Evolutionary conservation across 2,329 filamentous ascomycete genomes (phyloP), one percentile per base, ranked within the genome.

Genomic region (Cladosporium sp.): DNA sequence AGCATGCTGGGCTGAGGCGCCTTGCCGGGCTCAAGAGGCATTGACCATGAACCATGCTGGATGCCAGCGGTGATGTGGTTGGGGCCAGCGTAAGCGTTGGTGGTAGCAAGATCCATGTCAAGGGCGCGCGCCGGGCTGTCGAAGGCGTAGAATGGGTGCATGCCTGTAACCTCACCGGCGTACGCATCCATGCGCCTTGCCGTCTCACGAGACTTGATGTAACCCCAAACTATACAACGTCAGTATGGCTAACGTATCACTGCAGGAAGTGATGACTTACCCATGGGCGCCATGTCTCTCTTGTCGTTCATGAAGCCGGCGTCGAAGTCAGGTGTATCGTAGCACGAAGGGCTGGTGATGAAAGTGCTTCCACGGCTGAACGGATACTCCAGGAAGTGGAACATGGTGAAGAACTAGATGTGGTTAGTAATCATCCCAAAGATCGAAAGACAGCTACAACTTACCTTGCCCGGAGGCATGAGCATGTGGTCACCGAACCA

Each of bases 141-240:
- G 73, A 84, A 91, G 54, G 84, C 80, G 74, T 90, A 93, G 81
- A 89, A 88, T 13, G 91, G 91, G 75, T 93, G 90, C 81, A 84
- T 82, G 11, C 71, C 69, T 23, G 82, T 83, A 34, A 91, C 89
- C 75, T 93, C 91, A 67, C 91, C 91, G 1, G 90, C 90, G 69
- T 91, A 93, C 0, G 90, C 87, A 28, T 89, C 85, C 90, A 92
- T 92, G 68, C 90, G 86, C 3, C 91, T 85, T 1, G 91, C 91
- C 3, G 90, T 93, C 83, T 92, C 90, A 65, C 90, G 88, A 2
- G 88, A 91, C 80, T 92, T 92, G 82, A 92, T 91, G 78, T 93
- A 93, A 4, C 88, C 88, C 90, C 91, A 93, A 6, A 93, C 89
- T 62, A 4, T 25, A 76, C 77, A 3, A n/a, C 7, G 23, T 57